Conservation (phyloP, 805 yeast species). For the Saccharomycopsis olivae region DNA sequence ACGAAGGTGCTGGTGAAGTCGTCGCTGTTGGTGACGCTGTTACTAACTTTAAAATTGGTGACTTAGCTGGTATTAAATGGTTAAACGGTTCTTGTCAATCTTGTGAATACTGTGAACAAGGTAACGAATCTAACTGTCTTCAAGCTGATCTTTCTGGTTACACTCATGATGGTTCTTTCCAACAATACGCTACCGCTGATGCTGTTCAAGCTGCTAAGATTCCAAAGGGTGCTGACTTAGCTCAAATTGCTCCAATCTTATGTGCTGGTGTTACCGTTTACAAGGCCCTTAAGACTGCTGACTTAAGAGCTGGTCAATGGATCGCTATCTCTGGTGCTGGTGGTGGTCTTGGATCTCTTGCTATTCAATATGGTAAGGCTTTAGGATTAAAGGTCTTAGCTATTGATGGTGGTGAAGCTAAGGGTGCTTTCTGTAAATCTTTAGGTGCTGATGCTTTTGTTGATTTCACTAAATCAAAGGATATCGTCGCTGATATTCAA, state of each 20-base stretch:
- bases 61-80: conserved; percentile 56
- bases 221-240: conserved; percentile 66
- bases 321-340: conserved; percentile 72
- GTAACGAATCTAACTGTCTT: conserved; percentile 46
- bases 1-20: conserved; percentile 59
- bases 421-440: conserved; percentile 41
- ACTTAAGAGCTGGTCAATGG: conserved; percentile 60
- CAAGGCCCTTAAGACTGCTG: conserved; percentile 76
- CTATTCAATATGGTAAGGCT: conserved; percentile 65
- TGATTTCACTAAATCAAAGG: conserved; percentile 47
- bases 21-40: conserved; percentile 50
- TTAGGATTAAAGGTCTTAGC: conserved; percentile 68
- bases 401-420: conserved; percentile 61
- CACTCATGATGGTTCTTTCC: conserved; percentile 87
- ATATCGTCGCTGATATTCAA: conserved; percentile 41
- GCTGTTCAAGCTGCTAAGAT: conserved; percentile 80
- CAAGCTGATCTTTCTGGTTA: conserved; percentile 51
- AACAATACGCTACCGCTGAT: conserved; percentile 82
- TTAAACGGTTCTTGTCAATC: conserved; percentile 50
- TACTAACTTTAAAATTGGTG: conserved; percentile 46
- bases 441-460: conserved; percentile 59
- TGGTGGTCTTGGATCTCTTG: conserved; percentile 70
- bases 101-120: conserved; percentile 46
- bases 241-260: conserved; percentile 53
- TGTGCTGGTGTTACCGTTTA: conserved; percentile 58